Evolutionary conservation across 257 asterid species (phyloP), one percentile per base, ranked within the genome.

Genomic region (Verbascum thapsus): DNA sequence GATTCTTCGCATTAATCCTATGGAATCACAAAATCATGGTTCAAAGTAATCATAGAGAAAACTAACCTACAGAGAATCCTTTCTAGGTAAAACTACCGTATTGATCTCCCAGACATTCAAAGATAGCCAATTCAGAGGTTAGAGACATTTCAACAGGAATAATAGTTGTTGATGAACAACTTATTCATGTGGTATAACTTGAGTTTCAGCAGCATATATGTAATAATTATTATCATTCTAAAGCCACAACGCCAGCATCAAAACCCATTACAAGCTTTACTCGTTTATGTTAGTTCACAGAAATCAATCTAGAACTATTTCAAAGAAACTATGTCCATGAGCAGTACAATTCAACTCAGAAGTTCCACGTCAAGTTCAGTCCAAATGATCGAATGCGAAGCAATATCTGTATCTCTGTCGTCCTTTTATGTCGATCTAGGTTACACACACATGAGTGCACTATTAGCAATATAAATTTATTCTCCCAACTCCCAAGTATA

Each of bases 341-440:
- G 41, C 44, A 16, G 32, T 26, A 26, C 16, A 58, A n/a, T 34
- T 16, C 51, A 18, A 49, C 8, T 52, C 20, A 55, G 32, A 43
- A 18, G 55, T 63, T 60, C 52, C 53, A 44, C 18, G 37, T 18
- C 50, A 38, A 58, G 47, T 34, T 60, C 37, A 43, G 37, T 56
- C 44, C 23, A 20, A 68, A 48, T 57, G 45, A 62, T 63, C 68
- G 49, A 30, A 58, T 19, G 19, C 41, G 52, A 13, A 53, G 45
- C 61, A 53, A n/a, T 35, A 17, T 39, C 37, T 32, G 20, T 19
- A 8, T 26, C 32, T 26, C 2, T 26, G 32, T 26, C 32, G 5
- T 26, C 32, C 32, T 1, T 26, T 1, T 26, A 2, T 26, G 32
- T 26, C 2, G 2, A 26, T 26, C 32, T 26, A 26, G 2, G 5